phyloP scores from a whole-genome alignment of 441 rosid species.

The Erodium chrysanthum region DNA sequence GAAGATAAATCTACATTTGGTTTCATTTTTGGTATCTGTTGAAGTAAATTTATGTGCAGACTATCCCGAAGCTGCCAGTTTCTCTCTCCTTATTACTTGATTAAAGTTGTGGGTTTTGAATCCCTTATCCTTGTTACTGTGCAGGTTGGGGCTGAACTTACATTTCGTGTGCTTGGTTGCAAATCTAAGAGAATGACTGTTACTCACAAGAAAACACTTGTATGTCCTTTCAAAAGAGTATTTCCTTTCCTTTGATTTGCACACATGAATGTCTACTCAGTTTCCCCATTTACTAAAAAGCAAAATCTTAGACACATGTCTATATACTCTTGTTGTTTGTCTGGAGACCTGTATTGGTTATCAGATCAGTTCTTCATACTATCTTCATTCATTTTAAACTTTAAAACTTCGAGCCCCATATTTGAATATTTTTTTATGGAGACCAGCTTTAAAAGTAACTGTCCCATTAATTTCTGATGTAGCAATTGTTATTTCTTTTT shows the following conservation, averaged over 20 bases:
- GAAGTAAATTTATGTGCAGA: neutral
- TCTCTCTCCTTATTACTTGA: neutral
- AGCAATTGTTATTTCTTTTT: slow-evolving; percentile 16
- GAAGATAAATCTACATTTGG: slow-evolving; percentile 5
- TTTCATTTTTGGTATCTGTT: neutral
- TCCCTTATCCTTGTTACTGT: slow-evolving; percentile 16
- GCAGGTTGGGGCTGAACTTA: slow-evolving; percentile 86
- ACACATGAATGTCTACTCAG: slow-evolving; percentile 8
- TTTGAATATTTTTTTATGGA: neutral
- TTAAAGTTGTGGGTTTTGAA: neutral
- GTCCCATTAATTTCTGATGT: slow-evolving; percentile 15
- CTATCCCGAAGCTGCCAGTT: neutral
- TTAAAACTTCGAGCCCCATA: neutral
- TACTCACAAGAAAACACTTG: slow-evolving; percentile 92
- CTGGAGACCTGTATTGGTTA: neutral
- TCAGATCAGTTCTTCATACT: neutral
- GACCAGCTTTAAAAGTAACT: neutral
- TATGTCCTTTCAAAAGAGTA: slow-evolving; percentile 30
- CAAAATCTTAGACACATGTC: neutral
- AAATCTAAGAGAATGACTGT: slow-evolving; percentile 94
- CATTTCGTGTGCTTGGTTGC: slow-evolving; percentile 94
- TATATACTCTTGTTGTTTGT: neutral
- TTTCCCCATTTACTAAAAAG: neutral
- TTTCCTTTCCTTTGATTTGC: slow-evolving; percentile 19
- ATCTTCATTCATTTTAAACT: neutral